Percentiles rank a stretch among this genome's conserved stretches.
Evolutionary conservation across 108 stramenopile genomes (phyloP).

Genomic region (Parietichytrium sp.): DNA sequence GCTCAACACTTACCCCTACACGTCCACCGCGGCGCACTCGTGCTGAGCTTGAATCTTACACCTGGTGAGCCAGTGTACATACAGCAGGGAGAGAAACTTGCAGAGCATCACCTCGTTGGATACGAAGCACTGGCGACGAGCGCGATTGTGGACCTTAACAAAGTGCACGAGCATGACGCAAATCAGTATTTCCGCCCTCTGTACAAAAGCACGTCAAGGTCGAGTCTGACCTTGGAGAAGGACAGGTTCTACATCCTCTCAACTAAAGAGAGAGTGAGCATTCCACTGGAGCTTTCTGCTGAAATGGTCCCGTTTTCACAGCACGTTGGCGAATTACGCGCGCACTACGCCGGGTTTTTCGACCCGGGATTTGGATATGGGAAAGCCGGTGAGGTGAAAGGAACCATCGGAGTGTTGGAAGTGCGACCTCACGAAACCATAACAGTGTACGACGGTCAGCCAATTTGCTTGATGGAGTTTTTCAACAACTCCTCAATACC

Average conservation of each 20-base stretch:
- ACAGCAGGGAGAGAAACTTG: no score
- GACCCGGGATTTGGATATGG: constrained; percentile 38
- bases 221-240: background rate
- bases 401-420: constrained; percentile 13
- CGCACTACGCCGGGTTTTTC: constrained; percentile 37
- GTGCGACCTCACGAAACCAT: constrained; percentile 28
- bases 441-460: constrained; percentile 24
- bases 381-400: background rate
- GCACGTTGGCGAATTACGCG: constrained; percentile 27
- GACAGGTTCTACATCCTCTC: constrained; percentile 31
- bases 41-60: constrained; percentile 2
- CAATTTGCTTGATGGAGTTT: constrained; percentile 30
- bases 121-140: constrained; percentile 1
- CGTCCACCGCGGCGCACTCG: constrained; percentile 27
- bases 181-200: constrained; percentile 10
- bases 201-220: background rate
- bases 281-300: background rate
- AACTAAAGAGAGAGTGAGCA: constrained; percentile 22
- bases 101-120: background rate
- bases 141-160: constrained; percentile 1
- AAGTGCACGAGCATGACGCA: background rate
- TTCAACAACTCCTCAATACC: constrained; percentile 30
- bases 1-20: background rate
- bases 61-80: background rate
- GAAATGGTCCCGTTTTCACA: constrained; percentile 28